These are phyloP conservation scores for Pythium sp. DNA, from an alignment of 352 stramenopile species.

Conservation along the genomic window DNA sequence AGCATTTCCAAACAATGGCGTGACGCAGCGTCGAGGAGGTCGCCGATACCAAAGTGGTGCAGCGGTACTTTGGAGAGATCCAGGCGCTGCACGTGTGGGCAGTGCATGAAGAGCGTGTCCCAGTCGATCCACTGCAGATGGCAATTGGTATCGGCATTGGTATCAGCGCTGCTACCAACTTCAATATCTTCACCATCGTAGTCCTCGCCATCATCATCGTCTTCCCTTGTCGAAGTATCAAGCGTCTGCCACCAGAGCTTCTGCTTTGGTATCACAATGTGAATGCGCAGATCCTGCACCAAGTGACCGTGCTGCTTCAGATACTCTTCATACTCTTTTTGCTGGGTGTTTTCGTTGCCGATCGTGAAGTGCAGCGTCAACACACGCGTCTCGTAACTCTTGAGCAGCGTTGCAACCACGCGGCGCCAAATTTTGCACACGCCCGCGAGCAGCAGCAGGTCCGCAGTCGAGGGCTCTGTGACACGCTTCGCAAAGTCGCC, in stretches of 20 bases:
- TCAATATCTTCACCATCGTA: background rate
- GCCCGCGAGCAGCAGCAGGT: constrained; percentile 25
- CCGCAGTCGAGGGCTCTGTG: constrained; percentile 25
- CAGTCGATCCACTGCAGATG: constrained; percentile 45
- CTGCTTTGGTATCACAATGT: constrained; percentile 23
- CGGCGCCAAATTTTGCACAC: constrained; percentile 33
- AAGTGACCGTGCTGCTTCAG: constrained; percentile 18
- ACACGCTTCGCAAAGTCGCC: constrained; percentile 28
- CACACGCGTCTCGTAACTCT: constrained; percentile 18
- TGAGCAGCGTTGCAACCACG: constrained; percentile 20
- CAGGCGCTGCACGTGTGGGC: constrained; percentile 36
- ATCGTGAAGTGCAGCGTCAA: constrained; percentile 29
- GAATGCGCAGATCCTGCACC: constrained; percentile 31
- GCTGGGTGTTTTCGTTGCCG: constrained; percentile 24
- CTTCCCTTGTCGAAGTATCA: constrained; percentile 4
- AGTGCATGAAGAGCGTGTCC: constrained; percentile 27
- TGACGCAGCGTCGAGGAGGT: constrained; percentile 36
- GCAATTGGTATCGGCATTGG: background rate
- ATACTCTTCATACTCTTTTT: constrained; percentile 17
- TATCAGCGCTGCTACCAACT: background rate
- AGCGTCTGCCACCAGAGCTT: constrained; percentile 33
- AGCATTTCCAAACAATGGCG: constrained; percentile 28
- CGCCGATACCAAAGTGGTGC: constrained; percentile 35
- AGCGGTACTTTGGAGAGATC: constrained; percentile 41
- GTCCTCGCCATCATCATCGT: constrained; percentile 9